Percentiles rank a stretch among this genome's conserved stretches.
Conservation (phyloP, 306 rosid species). For the Ormosia semicastrata region DNA sequence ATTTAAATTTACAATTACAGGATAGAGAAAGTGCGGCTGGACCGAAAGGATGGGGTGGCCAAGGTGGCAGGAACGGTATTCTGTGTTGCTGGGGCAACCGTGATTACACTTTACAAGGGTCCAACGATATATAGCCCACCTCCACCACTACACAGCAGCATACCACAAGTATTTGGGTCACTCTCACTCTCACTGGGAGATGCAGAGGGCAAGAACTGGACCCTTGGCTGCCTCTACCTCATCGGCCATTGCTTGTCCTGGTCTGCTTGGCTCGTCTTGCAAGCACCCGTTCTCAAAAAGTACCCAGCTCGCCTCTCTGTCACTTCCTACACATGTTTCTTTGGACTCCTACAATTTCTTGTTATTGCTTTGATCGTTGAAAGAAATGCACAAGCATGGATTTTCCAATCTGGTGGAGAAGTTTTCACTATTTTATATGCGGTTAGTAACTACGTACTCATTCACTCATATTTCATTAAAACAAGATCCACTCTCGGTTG, state of each 20-base stretch:
- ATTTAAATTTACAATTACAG: constrained; percentile 32
- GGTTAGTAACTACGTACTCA: constrained; percentile 40
- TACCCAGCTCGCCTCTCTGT: constrained; percentile 98
- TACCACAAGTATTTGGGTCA: constrained; percentile 23
- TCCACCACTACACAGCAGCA: constrained; percentile 36
- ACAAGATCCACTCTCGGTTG: no score
- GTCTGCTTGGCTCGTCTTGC: constrained; percentile 96
- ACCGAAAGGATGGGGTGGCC: constrained; percentile 80
- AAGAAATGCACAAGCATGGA: constrained; percentile 80
- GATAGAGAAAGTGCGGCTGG: constrained; percentile 70
- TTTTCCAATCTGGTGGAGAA: constrained; percentile 75
- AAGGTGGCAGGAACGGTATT: constrained; percentile 78
- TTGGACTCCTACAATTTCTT: constrained; percentile 79
- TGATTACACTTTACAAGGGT: constrained; percentile 90
- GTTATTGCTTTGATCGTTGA: constrained; percentile 64
- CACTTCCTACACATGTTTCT: constrained; percentile 91
- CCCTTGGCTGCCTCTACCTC: constrained; percentile 81
- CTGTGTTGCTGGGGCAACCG: constrained; percentile 91
- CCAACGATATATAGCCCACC: constrained; percentile 84
- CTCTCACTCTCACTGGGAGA: constrained; percentile 52
- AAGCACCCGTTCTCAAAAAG: constrained; percentile 88
- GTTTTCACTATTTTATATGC: constrained; percentile 84
- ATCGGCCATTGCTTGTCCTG: constrained; percentile 93
- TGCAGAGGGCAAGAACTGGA: constrained; percentile 86
- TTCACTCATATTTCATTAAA: no score